These are phyloP conservation scores for Rachicladosporium sp. DNA, from an alignment of 2,329 filamentous ascomycete species.

Conservation along the genomic window DNA sequence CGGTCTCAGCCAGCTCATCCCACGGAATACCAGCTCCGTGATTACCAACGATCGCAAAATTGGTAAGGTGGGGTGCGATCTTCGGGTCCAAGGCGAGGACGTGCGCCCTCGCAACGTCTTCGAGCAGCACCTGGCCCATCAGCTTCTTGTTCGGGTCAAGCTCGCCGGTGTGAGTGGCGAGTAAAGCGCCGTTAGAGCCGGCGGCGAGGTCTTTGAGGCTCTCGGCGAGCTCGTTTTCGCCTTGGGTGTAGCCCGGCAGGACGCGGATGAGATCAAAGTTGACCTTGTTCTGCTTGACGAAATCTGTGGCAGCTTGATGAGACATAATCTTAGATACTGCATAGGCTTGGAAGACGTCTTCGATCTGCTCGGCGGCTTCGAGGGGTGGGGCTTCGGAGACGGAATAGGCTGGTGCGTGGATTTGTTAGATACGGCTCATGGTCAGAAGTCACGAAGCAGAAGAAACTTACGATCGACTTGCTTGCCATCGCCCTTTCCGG, in stretches of 20 bases:
- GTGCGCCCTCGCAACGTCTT: conserved; percentile 20
- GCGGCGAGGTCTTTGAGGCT: conserved; percentile 6
- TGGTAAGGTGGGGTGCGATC: not conserved
- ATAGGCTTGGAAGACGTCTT: conserved; percentile 6
- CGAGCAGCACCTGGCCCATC: conserved; percentile 5
- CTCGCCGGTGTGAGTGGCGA: conserved; percentile 7
- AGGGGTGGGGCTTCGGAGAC: not conserved
- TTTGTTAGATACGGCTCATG: not conserved
- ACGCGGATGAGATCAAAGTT: conserved; percentile 14
- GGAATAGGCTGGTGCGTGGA: not conserved
- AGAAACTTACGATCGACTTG: not conserved
- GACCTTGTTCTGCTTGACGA: conserved; percentile 6
- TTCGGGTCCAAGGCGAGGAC: conserved; percentile 12
- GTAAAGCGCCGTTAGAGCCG: conserved; percentile 10
- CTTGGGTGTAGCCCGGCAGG: conserved; percentile 12
- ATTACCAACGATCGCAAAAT: not conserved
- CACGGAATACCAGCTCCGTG: not conserved
- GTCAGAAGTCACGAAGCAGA: not conserved
- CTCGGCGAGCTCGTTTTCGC: conserved; percentile 14
- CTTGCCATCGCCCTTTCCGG: not conserved
- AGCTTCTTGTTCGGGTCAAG: conserved; percentile 7
- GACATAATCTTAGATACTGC: conserved; percentile 8
- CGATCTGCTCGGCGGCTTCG: not conserved
- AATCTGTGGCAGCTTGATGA: conserved; percentile 6
- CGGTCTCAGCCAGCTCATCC: conserved; percentile 5